Percentiles rank a stretch among this genome's conserved stretches.
Conservation (phyloP, 768 basidiomycete species). For the Termitomyces sp. region DNA sequence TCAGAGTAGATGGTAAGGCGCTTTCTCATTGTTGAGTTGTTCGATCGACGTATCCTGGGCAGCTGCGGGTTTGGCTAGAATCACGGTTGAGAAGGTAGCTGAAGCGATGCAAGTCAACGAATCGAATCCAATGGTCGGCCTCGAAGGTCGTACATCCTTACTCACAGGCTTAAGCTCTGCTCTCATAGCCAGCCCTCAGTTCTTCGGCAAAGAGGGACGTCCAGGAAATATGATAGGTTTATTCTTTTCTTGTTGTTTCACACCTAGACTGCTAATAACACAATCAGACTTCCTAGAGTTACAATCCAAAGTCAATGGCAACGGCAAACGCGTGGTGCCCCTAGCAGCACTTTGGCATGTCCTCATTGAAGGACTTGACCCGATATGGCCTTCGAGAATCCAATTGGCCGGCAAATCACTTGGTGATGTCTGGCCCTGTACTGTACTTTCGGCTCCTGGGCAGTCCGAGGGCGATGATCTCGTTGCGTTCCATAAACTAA, state of each 20-base stretch:
- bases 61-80: slow-evolving; percentile 69
- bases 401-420: slow-evolving; percentile 66
- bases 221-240: slow-evolving; percentile 83
- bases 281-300: slow-evolving; percentile 63
- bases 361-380: slow-evolving; percentile 77
- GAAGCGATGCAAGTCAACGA: slow-evolving; percentile 76
- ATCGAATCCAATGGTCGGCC: slow-evolving; percentile 84
- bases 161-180: slow-evolving; percentile 73
- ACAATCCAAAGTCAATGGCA: slow-evolving; percentile 42
- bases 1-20: slow-evolving; percentile 74
- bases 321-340: slow-evolving; percentile 48
- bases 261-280: slow-evolving; percentile 2
- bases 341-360: slow-evolving; percentile 77
- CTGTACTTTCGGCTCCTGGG: slow-evolving; percentile 33
- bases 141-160: slow-evolving; percentile 81
- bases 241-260: slow-evolving; percentile 8
- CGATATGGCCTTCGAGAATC: slow-evolving; percentile 87
- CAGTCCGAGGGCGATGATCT: slow-evolving; percentile 58
- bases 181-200: slow-evolving; percentile 56
- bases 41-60: background rate
- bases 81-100: slow-evolving; percentile 60
- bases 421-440: slow-evolving; percentile 94
- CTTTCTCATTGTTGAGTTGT: slow-evolving; percentile 2
- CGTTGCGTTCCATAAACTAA: slow-evolving; percentile 96
- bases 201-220: slow-evolving; percentile 72